Evolutionary conservation across 495 filamentous ascomycete genomes (phyloP).

Genomic region (Xanthoparmelia taractica): DNA sequence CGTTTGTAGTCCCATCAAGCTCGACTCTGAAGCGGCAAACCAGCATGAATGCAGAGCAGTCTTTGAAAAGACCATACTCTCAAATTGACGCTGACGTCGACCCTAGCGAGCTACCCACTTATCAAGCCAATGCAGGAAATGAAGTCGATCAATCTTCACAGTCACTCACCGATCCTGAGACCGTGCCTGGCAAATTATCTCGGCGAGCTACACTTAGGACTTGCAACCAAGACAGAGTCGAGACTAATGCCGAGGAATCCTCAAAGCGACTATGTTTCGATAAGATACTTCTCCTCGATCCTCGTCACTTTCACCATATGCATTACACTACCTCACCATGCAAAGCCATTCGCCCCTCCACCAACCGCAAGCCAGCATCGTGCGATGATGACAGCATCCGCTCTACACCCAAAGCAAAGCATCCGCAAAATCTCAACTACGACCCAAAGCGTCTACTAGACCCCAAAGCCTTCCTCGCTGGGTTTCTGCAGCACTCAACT

Average conservation of each 20-base stretch:
- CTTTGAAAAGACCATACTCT: neutral
- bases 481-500: too few relatives aligned
- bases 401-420: neutral
- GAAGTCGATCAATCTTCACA: neutral
- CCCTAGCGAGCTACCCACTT: neutral
- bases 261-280: too few relatives aligned
- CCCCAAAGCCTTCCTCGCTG: neutral
- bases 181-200: neutral
- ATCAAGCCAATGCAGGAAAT: neutral
- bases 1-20: neutral
- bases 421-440: neutral
- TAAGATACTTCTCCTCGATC: too few relatives aligned
- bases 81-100: neutral
- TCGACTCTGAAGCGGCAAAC: neutral
- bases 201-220: too few relatives aligned
- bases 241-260: too few relatives aligned
- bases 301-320: too few relatives aligned
- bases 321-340: too few relatives aligned
- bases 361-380: neutral
- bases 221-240: too few relatives aligned
- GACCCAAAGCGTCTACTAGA: neutral
- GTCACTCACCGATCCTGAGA: neutral
- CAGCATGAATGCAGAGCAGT: neutral
- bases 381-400: neutral
- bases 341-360: too few relatives aligned